Conservation (phyloP, 2,329 filamentous ascomycete species). For the Amylocarpus encephaloides region DNA sequence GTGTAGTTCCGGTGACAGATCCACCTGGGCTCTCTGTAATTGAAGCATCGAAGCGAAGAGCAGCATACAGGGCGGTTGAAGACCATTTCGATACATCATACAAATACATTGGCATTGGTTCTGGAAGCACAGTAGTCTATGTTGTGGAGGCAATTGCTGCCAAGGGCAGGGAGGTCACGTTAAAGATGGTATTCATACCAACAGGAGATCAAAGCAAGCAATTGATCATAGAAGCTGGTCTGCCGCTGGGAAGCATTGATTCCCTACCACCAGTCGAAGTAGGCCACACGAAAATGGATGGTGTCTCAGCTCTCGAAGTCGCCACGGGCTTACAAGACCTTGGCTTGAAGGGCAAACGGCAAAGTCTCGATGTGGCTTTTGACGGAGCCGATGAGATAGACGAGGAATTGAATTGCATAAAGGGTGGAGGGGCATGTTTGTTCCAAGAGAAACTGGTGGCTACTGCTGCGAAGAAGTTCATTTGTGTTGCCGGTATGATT, state of each 20-base stretch:
- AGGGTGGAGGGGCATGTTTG: constrained; percentile 93
- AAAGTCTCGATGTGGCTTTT: constrained; percentile 79
- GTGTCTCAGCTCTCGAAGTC: constrained; percentile 62
- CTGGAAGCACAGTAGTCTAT: constrained; percentile 75
- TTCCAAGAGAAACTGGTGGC: constrained; percentile 98
- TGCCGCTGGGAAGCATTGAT: constrained; percentile 56
- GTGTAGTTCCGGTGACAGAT: constrained; percentile 12
- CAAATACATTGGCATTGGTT: constrained; percentile 71
- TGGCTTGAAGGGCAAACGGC: constrained; percentile 32
- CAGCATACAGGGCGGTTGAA: constrained; percentile 66
- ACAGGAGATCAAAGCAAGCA: constrained; percentile 71
- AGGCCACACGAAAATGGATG: constrained; percentile 20
- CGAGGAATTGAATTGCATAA: constrained; percentile 90
- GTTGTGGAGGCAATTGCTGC: constrained; percentile 74
- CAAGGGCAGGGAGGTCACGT: constrained; percentile 47
- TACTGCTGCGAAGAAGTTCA: constrained; percentile 73
- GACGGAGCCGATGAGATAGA: constrained; percentile 98
- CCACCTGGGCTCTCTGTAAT: constrained; percentile 37
- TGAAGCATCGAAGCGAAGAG: constrained; percentile 68
- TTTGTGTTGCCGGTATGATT: constrained; percentile 70
- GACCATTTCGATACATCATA: constrained; percentile 61
- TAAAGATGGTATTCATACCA: constrained; percentile 70
- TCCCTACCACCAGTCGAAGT: constrained; percentile 29
- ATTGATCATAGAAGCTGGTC: constrained; percentile 72
- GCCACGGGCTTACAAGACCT: constrained; percentile 38